phyloP scores from a whole-genome alignment of 257 asterid genomes.

The Solanum pinnatisectum region DNA sequence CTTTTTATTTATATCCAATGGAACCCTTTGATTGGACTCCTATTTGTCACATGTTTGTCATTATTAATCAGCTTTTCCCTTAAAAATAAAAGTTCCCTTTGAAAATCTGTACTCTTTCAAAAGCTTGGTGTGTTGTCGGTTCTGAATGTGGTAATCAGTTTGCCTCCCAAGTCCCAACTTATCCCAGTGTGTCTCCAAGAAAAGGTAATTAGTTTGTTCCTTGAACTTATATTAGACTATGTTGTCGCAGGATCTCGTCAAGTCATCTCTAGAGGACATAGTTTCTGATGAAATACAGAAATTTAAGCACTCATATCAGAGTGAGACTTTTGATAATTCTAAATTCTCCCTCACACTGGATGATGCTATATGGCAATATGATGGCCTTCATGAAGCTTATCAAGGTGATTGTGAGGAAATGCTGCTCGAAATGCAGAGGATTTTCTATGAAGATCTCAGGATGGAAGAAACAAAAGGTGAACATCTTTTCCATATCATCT shows the following conservation, averaged over 20 bases:
- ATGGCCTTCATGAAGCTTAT: slow-evolving; percentile 56
- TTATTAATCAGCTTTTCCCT: neutral
- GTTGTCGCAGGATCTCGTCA: slow-evolving; percentile 46
- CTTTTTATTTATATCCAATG: neutral
- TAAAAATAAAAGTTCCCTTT: neutral
- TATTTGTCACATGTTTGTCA: neutral
- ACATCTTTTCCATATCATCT: neutral
- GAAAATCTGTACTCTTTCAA: neutral
- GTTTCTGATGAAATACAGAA: slow-evolving; percentile 71
- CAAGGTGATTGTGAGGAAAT: slow-evolving; percentile 84
- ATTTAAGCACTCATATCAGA: slow-evolving; percentile 35
- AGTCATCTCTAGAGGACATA: slow-evolving; percentile 56
- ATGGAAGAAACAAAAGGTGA: slow-evolving; percentile 45
- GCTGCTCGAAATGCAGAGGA: slow-evolving; percentile 73
- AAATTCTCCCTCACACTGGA: slow-evolving; percentile 15
- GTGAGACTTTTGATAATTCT: slow-evolving; percentile 16
- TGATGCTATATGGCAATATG: slow-evolving; percentile 88
- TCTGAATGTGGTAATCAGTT: neutral
- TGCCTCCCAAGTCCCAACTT: neutral
- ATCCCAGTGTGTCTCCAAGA: neutral
- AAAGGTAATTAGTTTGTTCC: neutral
- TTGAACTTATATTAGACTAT: neutral
- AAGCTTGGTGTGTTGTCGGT: neutral
- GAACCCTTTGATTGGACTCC: neutral
- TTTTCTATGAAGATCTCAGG: slow-evolving; percentile 78